A percentile compares a stretch with the other conserved stretches of the same genome.
These are phyloP conservation scores for Xerophyta viscosa DNA, from an alignment of 106 monocot genomes.

Conservation along the genomic window DNA sequence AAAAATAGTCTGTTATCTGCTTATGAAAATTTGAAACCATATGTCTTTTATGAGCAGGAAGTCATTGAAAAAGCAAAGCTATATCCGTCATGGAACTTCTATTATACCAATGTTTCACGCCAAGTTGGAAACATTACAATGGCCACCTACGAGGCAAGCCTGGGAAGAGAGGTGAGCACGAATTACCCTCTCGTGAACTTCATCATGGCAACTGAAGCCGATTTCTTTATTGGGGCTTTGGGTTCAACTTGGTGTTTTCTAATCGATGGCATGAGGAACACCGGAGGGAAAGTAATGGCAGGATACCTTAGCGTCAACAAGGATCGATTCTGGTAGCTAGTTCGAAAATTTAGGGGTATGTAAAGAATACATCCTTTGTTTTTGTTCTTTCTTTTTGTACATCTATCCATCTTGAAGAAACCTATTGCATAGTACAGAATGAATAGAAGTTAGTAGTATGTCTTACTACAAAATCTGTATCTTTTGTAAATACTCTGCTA, in stretches of 20 bases:
- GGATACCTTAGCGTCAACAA: constrained; percentile 84
- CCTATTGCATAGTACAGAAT: too few species aligned
- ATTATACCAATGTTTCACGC: constrained; percentile 58
- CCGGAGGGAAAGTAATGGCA: constrained; percentile 80
- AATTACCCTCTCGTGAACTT: constrained; percentile 91
- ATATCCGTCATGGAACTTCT: constrained; percentile 63
- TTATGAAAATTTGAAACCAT: too few species aligned
- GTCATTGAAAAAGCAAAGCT: constrained; percentile 48
- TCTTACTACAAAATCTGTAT: too few species aligned
- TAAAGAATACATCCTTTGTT: not conserved
- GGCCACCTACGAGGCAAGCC: constrained; percentile 69
- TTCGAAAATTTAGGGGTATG: not conserved
- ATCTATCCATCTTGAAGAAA: not conserved
- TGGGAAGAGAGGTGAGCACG: constrained; percentile 71
- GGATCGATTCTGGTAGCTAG: constrained; percentile 76
- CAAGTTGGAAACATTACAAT: constrained; percentile 60
- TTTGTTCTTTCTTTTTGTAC: not conserved
- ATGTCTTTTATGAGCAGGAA: constrained; percentile 43
- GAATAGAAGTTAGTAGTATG: too few species aligned
- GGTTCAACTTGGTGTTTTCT: constrained; percentile 92
- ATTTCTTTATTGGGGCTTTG: constrained; percentile 82
- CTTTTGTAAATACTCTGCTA: too few species aligned
- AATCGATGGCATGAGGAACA: constrained; percentile 87
- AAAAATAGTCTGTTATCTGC: not conserved
- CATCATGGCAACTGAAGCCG: constrained; percentile 80